Base-by-base conservation (phyloP, 2,329 filamentous ascomycete genomes). In the Pseudocercospora cruenta region DNA sequence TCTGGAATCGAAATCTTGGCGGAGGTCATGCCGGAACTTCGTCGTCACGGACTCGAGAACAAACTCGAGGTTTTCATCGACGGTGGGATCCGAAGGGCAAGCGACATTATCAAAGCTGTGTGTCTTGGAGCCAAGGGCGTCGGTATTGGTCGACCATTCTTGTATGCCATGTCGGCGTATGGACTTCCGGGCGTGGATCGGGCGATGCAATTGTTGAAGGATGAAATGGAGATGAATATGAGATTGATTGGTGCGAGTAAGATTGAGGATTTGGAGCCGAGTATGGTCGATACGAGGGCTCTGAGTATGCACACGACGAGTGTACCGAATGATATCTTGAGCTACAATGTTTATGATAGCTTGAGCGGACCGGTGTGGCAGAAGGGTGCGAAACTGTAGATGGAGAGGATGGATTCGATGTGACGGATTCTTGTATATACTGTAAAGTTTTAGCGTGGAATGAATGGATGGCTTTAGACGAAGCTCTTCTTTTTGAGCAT, bases 211-310 rank as follows among this genome's bases (percentile, higher is more conserved):
- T 64, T 79, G 65, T 65, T 78, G 59, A 78, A 76, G 82, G 95
- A 98, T 75, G 95, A 99, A 85, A 92, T 99, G 87, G 93, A 96
- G 82, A 98, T 98, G 94, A 95, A 94, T 76, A 98, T 99, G 95
- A 88, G 95, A 6, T 82, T 99, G 69, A 93, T 99, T 72, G 95
- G 95, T 9, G 91, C 89, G 66, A 87, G 85, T 21, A 89, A 81
- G 67, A 79, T 99, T 33, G 88, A 88, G 39, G 89, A 99, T 72
- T 81, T 99, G 68, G 92, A 91, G 68, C 90, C 94, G 0, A 89
- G 88, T 26, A 81, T 99, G 78, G 79, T 99, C 21, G 95, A 99
- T 77, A 87, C 88, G 0, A 83, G 91, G 67, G 92, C 90, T 2
- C 77, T 97, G 71, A 84, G 81, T 69, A 82, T 84, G 69, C 90